Evolutionary conservation across 75 land plant genomes (phyloP), one percentile per base, ranked within the genome.

Genomic region (Pinus albicaulis): DNA sequence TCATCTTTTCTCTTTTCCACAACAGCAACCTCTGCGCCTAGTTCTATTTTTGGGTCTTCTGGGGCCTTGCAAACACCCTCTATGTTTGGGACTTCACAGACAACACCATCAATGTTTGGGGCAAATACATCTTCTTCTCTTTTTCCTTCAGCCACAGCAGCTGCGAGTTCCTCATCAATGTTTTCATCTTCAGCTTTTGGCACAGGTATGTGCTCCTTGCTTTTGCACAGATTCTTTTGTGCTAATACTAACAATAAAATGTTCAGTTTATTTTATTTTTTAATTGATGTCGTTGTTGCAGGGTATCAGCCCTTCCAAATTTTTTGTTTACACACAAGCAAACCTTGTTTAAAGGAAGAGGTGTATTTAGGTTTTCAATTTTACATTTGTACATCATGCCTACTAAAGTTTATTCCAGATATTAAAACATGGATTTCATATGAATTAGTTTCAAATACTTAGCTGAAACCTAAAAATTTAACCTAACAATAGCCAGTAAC

Each of bases 141-240:
- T 55, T 82, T 82, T 64, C 72, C 76, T 13, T 44, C 82, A n/a
- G 22, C 24, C n/a, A 78, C 83, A 15, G 20, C 84, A 48, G 62
- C 84, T n/a, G 63, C 68, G 24, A 86, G 84, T 56, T 53, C 74
- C 41, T 72, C 78, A 41, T 56, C 88, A 25, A 60, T 77, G 17
- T 91, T 86, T 64, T 78, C 91, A 12, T 48, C 23, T 17, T 82
- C 93, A 25, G 86, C 92, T 48, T 76, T 86, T 84, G 85, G 79
- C 31, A 63, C 86, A 75, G 92, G 90, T 90, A 79, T 15, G 2
- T 56, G 31, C 55, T 75, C n/a, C 20, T 55, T 4, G 68, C 71
- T 19, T 20, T 55, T 11, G 69, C 16, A 31, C 15, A 2, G 17
- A 64, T 57, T 60, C 24, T 41, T 72, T 22, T 3, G 19, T 28